Base-by-base conservation (phyloP, 306 rosid genomes). In the Pterocarpus macrocarpus region DNA sequence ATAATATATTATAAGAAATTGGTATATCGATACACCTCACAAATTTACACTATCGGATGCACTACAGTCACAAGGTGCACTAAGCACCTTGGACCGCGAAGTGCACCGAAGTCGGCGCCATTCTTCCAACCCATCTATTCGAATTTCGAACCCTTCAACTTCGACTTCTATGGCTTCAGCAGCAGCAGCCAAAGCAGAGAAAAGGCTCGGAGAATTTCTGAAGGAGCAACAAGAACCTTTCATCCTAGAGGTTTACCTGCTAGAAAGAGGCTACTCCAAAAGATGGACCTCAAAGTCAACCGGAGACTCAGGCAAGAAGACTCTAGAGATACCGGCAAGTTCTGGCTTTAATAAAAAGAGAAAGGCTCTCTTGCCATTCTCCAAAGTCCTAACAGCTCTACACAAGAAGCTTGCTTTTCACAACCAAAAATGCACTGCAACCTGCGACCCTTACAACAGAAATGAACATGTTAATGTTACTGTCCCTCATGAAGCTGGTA, bases 201-300 rank as follows among this genome's bases (percentile, higher is more conserved):
- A 86, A 79, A 89, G 82, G 47, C 94, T 94, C 0, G 85, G 73
- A 62, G 92, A 92, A 44, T 91, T 95, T 70, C 92, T 93, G 2
- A 88, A 86, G 61, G 89, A 90, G 68, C 83, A 89, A 59, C 97
- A 93, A 84, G 98, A 93, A 8, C 99, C 99, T 34, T 96, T 96
- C 77, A 81, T 81, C 73, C 76, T 93, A 11, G 91, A 96, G 52
- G 59, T 63, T 71, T 90, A 86, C 88, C 92, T 96, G 38, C 30
- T 70, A 14, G 99, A 96, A 84, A 87, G 86, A 87, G 82, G 94
- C 47, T 82, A 71, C 64, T 66, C 81, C 50, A 86, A 65, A 41
- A 90, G 52, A 56, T 76, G 70, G 82, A 80, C 78, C 68, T 57
- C 32, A 39, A 72, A 64, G 61, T 61, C 16, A 44, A 69, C 59